Evolutionary conservation across 306 rosid genomes (phyloP).

Genomic region (Medicago lupulina): DNA sequence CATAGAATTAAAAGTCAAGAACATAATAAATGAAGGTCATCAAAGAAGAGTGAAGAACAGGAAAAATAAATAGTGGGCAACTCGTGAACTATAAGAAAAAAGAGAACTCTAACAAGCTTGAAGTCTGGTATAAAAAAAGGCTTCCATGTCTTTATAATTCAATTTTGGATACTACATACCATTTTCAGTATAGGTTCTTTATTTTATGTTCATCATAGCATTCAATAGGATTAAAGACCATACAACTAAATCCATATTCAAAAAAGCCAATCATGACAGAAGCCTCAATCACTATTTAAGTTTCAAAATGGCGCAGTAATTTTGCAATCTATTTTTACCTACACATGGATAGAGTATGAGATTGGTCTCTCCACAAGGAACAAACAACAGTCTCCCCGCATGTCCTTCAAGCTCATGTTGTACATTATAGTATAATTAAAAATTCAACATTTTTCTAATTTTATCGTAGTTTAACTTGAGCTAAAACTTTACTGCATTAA

Average conservation of each 20-base stretch:
- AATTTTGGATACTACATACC: not conserved
- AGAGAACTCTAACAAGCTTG: not conserved
- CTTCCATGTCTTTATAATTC: not conserved
- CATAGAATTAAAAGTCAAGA: slow-evolving; percentile 8
- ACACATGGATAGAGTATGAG: no score
- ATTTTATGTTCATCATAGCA: not conserved
- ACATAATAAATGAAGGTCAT: not conserved
- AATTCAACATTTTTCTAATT: not conserved
- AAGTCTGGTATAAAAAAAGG: not conserved
- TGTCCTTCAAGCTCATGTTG: slow-evolving; percentile 13
- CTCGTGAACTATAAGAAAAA: not conserved
- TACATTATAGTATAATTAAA: not conserved
- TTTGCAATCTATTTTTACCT: not conserved
- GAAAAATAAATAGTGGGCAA: not conserved
- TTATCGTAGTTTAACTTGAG: not conserved
- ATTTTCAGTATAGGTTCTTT: slow-evolving; percentile 1
- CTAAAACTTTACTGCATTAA: slow-evolving; percentile 1
- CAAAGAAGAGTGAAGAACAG: not conserved
- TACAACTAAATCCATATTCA: not conserved
- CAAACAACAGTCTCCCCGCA: not conserved
- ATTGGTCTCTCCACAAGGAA: not conserved
- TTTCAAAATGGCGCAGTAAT: slow-evolving; percentile 26
- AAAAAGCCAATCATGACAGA: not conserved
- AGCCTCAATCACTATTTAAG: not conserved
- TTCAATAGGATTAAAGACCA: not conserved